phyloP scores from a whole-genome alignment of 208 protist genomes.

The Leishmania aethiopica region DNA sequence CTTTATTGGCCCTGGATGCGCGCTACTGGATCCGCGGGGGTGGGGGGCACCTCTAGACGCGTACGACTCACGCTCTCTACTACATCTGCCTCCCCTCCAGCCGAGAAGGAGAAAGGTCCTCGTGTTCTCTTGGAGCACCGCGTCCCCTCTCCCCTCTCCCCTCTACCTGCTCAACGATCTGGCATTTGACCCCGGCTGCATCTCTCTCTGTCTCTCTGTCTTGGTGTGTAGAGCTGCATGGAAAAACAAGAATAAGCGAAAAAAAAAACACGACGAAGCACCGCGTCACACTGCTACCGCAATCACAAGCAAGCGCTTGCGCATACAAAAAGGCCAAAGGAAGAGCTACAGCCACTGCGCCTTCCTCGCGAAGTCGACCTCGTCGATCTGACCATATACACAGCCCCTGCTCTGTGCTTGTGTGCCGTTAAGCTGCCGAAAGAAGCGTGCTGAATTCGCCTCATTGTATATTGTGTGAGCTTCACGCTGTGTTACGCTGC shows the following conservation, averaged over 20 bases:
- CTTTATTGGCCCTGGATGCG: background rate
- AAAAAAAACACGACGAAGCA: background rate
- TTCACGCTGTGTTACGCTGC: background rate
- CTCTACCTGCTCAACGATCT: background rate
- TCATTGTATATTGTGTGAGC: background rate
- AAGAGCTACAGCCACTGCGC: too few relatives aligned
- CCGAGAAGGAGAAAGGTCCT: background rate
- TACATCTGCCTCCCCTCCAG: background rate
- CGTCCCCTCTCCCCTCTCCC: background rate
- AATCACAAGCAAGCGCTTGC: background rate
- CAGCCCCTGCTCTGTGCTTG: background rate
- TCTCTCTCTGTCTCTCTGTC: background rate
- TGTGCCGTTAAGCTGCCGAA: background rate
- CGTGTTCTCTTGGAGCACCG: background rate
- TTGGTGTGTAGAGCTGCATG: background rate
- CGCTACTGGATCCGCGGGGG: background rate
- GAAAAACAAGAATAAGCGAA: background rate
- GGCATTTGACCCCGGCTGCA: too few relatives aligned
- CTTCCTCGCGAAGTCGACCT: background rate
- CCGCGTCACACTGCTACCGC: too few relatives aligned
- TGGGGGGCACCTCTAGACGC: too few relatives aligned
- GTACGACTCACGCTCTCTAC: too few relatives aligned
- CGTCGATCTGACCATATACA: background rate
- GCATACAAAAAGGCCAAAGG: background rate
- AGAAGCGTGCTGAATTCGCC: background rate